These are phyloP conservation scores for Sisymbrium irio DNA, from an alignment of 345 rosid species.

Conservation along the genomic window DNA sequence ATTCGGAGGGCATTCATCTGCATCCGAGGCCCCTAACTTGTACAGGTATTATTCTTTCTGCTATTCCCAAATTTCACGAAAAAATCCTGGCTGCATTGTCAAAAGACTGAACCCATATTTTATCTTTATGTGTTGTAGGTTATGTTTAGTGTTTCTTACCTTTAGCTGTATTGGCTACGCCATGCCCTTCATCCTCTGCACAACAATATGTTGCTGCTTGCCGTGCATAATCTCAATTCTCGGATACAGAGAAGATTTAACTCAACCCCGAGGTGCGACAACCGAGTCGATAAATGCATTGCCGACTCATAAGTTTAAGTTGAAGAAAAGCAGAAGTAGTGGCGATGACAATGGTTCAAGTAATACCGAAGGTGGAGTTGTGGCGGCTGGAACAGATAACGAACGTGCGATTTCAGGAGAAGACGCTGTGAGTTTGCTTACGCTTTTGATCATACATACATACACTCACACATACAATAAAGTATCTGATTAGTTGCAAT, in stretches of 20 bases:
- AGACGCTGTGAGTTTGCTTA: conserved; percentile 66
- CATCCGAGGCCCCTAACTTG: conserved; percentile 86
- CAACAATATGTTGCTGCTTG: conserved; percentile 95
- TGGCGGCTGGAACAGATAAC: conserved; percentile 89
- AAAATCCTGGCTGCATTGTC: not conserved
- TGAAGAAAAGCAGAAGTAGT: conserved; percentile 57
- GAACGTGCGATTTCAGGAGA: conserved; percentile 84
- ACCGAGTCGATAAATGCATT: conserved; percentile 81
- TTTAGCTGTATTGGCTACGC: conserved; percentile 98
- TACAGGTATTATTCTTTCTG: conserved; percentile 52
- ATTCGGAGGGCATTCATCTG: conserved; percentile 94
- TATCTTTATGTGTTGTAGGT: conserved; percentile 48
- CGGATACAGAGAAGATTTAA: conserved; percentile 86
- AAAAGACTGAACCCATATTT: not conserved
- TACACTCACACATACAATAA: not conserved
- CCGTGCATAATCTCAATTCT: conserved; percentile 92
- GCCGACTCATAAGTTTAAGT: conserved; percentile 90
- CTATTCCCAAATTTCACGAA: not conserved
- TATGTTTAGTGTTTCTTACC: conserved; percentile 93
- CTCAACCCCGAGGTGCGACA: conserved; percentile 91
- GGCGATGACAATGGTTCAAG: conserved; percentile 48
- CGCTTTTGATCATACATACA: not conserved
- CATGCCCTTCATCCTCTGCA: conserved; percentile 96
- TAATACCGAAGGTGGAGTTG: conserved; percentile 70
- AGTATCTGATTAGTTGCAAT: not conserved